Base-by-base conservation (phyloP, 2,329 filamentous ascomycete species). In the Trichoderma hamatum region DNA sequence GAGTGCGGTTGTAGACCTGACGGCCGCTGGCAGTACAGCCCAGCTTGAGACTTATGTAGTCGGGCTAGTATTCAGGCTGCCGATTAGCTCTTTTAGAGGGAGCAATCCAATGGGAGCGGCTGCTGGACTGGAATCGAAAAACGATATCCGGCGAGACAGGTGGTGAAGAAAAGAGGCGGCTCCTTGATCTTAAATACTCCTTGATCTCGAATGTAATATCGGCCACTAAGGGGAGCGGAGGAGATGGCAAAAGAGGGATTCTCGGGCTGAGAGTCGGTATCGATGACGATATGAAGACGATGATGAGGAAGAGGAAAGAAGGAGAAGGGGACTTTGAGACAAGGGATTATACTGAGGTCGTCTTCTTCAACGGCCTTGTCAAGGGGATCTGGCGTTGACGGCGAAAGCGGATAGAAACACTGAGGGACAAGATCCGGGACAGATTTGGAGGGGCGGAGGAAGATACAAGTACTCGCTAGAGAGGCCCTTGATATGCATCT, bases 401-500 rank as follows among this genome's bases (percentile, higher is more conserved):
- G 52, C 36, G 52, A 30, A 59, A 62, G 36, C 52, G 64, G 64
- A 55, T 26, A 70, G 58, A 67, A 68, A 59, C 56, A 61, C 46
- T 32, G 69, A 65, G 55, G 68, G 59, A 61, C 56, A 68, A 64
- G 62, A 56, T 66, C 62, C 62, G 32, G 61, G 46, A 61, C 65
- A 66, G 62, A 66, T 66, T 62, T 36, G 46, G 66, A 60, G 69
- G 54, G 69, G 67, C 66, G 60, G 52, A 65, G 66, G 69, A 59
- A 69, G 69, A 64, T 70, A 67, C 39, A 70, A 70, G 64, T 70
- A 70, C 61, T 69, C 68, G 68, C 61, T 55, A 69, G 63, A 70
- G 59, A 64, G 58, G 69, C 69, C 65, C 64, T 58, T 46, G 60
- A 46, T 59, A 28, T 21, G 36, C 65, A 70, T 70, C 65, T 70